Evolutionary conservation across 2,329 filamentous ascomycete species (phyloP).

Genomic region (Zalaria obscura): DNA sequence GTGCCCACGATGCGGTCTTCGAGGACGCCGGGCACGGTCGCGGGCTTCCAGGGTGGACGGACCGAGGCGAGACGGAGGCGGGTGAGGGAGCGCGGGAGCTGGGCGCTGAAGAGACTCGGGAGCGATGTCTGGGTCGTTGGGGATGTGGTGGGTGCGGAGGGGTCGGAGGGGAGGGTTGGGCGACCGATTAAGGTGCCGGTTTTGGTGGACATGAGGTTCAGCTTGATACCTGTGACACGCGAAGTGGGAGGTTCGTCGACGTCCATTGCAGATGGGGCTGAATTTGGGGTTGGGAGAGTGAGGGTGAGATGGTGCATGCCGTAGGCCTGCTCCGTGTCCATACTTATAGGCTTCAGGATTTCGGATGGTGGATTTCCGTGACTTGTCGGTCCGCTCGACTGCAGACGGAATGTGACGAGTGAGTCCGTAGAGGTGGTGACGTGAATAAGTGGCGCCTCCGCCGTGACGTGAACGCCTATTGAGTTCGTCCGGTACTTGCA

Average conservation of each 20-base stretch:
- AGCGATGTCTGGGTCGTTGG: neutral
- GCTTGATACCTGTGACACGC: neutral
- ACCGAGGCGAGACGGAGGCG: constrained; percentile 37
- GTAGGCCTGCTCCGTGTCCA: neutral
- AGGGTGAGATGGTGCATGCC: constrained; percentile 2
- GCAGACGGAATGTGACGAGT: constrained; percentile 31
- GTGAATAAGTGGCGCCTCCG: constrained; percentile 32
- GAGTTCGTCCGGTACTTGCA: constrained; percentile 16
- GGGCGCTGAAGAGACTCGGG: constrained; percentile 26
- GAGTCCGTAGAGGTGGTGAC: constrained; percentile 42
- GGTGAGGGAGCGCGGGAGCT: constrained; percentile 25
- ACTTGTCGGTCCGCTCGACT: neutral
- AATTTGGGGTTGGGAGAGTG: neutral
- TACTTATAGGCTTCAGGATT: neutral
- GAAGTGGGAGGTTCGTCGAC: constrained; percentile 2
- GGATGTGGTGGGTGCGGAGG: neutral
- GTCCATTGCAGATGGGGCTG: neutral
- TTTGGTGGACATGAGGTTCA: constrained; percentile 11
- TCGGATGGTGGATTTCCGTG: neutral
- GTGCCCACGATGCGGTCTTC: constrained; percentile 34
- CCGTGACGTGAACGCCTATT: constrained; percentile 34
- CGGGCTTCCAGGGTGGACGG: constrained; percentile 21
- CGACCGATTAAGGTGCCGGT: constrained; percentile 15
- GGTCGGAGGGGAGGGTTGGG: constrained; percentile 2
- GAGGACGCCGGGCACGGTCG: constrained; percentile 23